Base-by-base conservation (phyloP, 768 basidiomycete species). In the Hypsizygus marmoreus region DNA sequence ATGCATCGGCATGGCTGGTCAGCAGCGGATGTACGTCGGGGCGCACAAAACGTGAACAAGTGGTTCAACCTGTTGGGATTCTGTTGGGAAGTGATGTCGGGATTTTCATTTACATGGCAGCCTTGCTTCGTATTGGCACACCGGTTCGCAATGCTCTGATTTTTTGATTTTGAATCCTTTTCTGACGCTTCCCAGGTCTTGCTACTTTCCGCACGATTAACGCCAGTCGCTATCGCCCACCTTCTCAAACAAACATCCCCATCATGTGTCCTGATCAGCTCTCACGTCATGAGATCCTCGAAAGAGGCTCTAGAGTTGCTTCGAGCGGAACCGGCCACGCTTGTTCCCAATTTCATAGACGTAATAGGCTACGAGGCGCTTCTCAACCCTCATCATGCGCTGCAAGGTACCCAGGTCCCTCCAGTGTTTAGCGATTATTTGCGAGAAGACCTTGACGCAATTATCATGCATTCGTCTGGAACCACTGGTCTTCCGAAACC, bases 401-500 rank as follows among this genome's bases (percentile, higher is more conserved):
- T 48, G 17, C 40, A 46, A 12, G 49, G 50, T 10, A 39, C 58
- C 14, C 43, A 49, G 4, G 44, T 65, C 8, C 69, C 70, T 20
- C 59, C 63, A 4, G 47, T 47, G 34, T 69, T 61, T 32, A 48
- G 38, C 1, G 41, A 48, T 4, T 59, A 53, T 42, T 35, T 39
- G 4, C 59, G 62, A 7, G 43, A 59, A 17, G 70, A 74, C 45
- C 53, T 65, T 1, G 67, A 72, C 12, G 70, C 69, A 0, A 42
- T 75, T 12, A 73, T 77, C n/a, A 50, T 78, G 40, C 77, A 78
- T 48, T 74, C 76, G 0, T 77, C 73, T 3, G 77, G 76, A 10
- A 77, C 76, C 4, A 76, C 74, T 2, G 77, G 74, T n/a, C 61
- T 75, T 28, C 76, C 76, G 1, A 78, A 78, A 54, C 66, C 75